Base-by-base conservation (phyloP, 257 asterid genomes). In the Thymus quinquecostatus region DNA sequence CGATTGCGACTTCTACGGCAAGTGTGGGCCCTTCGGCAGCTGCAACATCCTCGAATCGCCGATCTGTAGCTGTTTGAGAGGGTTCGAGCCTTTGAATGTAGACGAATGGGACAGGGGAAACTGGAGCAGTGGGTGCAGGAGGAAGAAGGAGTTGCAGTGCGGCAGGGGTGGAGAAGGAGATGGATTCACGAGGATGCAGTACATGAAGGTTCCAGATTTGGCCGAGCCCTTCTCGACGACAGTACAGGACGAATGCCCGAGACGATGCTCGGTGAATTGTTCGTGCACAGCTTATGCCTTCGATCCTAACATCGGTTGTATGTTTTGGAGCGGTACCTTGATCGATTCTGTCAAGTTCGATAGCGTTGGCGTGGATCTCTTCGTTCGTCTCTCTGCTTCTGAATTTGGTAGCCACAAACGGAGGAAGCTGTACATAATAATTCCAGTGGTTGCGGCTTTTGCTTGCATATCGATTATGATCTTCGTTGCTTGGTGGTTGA, bases 241-340 rank as follows among this genome's bases (percentile, higher is more conserved):
- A 12, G 5, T 6, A 12, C 34, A 30, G 27, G 61, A 11, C 2
- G 68, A 71, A 32, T 71, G 75, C 12, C 30, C 53, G n/a, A 48
- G 6, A 2, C 10, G 32, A 21, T 71, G 68, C 38, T 10, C 4
- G 44, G 32, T 3, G n/a, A 59, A 70, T 21, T 59, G 69, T 50
- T 71, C 75, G 1, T 60, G 75, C 11, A 0, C 49, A 1, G 75
- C 75, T 21, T 86, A 82, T 62, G 79, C 88, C 1, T 67, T 50
- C 50, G 75, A 71, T 55, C 33, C 11, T 11, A 69, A 50, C 11
- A 71, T 86, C 6, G 90, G 92, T 12, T 88, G 92, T 70, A 75
- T 86, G 87, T 60, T 81, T 12, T 88, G 96, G 96, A 60, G 72
- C 0, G 50, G 64, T 2, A 66, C 10, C 14, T 75, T 88, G 78